phyloP scores from a whole-genome alignment of 179 eudicot genomes.

The Drosera spatulata region DNA sequence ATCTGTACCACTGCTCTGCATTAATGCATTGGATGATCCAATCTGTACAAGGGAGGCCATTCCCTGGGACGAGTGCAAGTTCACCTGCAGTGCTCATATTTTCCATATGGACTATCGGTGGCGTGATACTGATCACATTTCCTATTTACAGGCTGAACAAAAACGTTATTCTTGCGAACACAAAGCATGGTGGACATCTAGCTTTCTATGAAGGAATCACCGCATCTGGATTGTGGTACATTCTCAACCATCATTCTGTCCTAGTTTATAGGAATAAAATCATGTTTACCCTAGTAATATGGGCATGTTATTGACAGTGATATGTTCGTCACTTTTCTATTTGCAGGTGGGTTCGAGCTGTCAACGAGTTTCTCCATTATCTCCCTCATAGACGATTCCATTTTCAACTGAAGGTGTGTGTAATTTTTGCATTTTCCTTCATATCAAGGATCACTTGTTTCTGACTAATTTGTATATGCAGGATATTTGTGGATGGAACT shows the following conservation, averaged over 20 bases:
- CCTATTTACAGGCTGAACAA: slow-evolving; percentile 48
- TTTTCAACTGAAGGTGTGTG: slow-evolving; percentile 53
- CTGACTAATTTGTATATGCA: not conserved
- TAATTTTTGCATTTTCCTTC: not conserved
- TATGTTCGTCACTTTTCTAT: not conserved
- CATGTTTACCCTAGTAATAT: not conserved
- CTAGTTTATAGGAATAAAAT: not conserved
- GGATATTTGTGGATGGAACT: not conserved
- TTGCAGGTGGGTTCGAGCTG: slow-evolving; percentile 94
- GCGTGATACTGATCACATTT: slow-evolving; percentile 1
- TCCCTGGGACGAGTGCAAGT: slow-evolving; percentile 99
- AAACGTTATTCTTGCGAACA: slow-evolving; percentile 72
- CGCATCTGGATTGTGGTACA: slow-evolving; percentile 71
- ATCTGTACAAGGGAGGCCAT: slow-evolving; percentile 90
- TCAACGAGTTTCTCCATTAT: slow-evolving; percentile 52
- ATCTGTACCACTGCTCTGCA: slow-evolving; percentile 84
- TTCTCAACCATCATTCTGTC: not conserved
- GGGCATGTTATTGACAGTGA: no score
- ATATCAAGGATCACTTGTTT: not conserved
- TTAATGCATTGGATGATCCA: slow-evolving; percentile 95
- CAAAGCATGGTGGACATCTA: slow-evolving; percentile 90
- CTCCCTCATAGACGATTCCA: slow-evolving; percentile 41
- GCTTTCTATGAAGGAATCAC: slow-evolving; percentile 87
- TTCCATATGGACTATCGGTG: slow-evolving; percentile 5
- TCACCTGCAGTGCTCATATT: not conserved